Conservation (phyloP, 2,329 filamentous ascomycete genomes). For the Ramularia collo-cygni region DNA sequence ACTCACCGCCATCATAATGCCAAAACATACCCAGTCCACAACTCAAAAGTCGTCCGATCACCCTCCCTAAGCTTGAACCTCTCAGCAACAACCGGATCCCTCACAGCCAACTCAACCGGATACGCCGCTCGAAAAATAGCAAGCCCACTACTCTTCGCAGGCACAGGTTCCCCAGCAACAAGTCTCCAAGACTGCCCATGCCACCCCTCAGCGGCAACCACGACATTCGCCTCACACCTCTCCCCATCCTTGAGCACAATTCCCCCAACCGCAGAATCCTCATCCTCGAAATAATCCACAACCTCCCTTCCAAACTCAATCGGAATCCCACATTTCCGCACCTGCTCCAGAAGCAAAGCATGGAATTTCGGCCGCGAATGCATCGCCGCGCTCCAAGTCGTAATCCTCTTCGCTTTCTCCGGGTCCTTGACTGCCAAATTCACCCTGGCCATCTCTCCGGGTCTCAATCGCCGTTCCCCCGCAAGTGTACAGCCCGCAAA, state of each 20-base stretch:
- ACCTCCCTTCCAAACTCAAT: constrained; percentile 37
- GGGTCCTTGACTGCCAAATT: neutral
- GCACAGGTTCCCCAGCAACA: constrained; percentile 33
- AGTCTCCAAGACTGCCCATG: constrained; percentile 38
- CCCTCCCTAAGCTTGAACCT: constrained; percentile 5
- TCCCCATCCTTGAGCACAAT: constrained; percentile 33
- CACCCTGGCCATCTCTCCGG: constrained; percentile 1
- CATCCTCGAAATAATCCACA: constrained; percentile 41
- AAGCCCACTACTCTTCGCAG: constrained; percentile 8
- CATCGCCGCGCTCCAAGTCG: neutral
- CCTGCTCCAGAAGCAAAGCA: constrained; percentile 44
- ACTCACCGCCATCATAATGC: constrained; percentile 1
- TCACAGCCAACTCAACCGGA: constrained; percentile 9
- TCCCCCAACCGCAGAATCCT: constrained; percentile 17
- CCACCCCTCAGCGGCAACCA: constrained; percentile 28
- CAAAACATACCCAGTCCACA: constrained; percentile 3
- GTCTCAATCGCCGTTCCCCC: constrained; percentile 5
- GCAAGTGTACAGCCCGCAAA: neutral
- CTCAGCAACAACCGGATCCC: constrained; percentile 8
- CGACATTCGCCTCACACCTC: constrained; percentile 34
- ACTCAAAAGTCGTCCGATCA: constrained; percentile 1
- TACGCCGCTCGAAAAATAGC: constrained; percentile 13
- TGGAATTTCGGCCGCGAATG: constrained; percentile 13
- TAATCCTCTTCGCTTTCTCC: neutral
- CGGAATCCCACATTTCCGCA: constrained; percentile 37